Base-by-base conservation (phyloP, 257 asterid species). In the Orobanche coerulescens region DNA sequence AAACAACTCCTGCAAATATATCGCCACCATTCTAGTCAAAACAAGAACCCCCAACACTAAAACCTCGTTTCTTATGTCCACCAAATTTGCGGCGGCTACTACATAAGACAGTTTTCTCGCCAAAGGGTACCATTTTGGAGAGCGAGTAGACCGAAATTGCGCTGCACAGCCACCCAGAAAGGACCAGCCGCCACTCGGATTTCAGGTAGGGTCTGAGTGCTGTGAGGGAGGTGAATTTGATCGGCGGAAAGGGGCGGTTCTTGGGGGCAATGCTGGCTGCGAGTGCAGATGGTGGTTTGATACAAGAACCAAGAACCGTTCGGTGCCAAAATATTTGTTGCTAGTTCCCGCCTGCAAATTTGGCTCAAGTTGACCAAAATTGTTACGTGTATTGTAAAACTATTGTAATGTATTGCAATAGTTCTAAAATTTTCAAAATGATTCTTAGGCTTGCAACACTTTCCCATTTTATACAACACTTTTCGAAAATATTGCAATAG, bases 111-210 rank as follows among this genome's bases (percentile, higher is more conserved):
- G 70, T 26, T 66, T 68, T 5, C 95, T 95, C 10, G 87, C 58
- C 70, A 72, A 60, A 15, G 97, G n/a, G 95, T 15, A 87, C 81
- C 60, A 90, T 81, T 78, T 71, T 75, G 65, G 96, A 82, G 56
- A 90, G 94, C 58, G 95, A 82, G 65, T 83, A 87, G 48, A 90
- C 96, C 2, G 97, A 87, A 18, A 85, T 34, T 0, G 76, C 78
- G 74, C 95, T 84, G 73, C 91, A 87, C 28, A 82, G 37, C 90
- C 89, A 87, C n/a, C 94, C 97, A 18, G 59, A 74, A 63, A 85
- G 76, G 73, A 90, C 79, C 2, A 89, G 86, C 30, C 81, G 78
- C 94, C 91, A 85, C 44, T 90, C 78, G 50, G 94, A 75, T 11
- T 64, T 79, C 49, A 91, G 78, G 71, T 83, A 87, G 47, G 97